A percentile compares a stretch with the other conserved stretches of the same genome.
These are phyloP conservation scores for Aspergillus indologenus DNA, from an alignment of 495 filamentous ascomycete species.

Conservation along the genomic window DNA sequence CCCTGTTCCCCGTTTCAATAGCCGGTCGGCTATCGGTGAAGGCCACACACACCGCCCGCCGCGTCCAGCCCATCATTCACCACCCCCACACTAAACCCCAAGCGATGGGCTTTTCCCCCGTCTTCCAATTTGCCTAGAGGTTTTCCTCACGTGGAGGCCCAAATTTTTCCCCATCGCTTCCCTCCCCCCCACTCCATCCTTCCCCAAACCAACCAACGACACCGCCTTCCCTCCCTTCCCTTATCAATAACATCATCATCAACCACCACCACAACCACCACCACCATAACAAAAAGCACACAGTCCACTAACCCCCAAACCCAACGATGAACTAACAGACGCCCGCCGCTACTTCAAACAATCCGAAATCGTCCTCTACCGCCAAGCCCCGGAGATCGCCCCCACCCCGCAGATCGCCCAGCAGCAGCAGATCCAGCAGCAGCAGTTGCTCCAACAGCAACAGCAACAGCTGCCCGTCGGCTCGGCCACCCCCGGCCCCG, in stretches of 20 bases:
- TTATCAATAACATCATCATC: too few species aligned
- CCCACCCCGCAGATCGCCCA: conserved; percentile 44
- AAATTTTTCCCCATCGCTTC: conserved; percentile 22
- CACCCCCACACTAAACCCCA: conserved; percentile 39
- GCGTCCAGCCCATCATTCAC: conserved; percentile 20
- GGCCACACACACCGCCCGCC: too few species aligned
- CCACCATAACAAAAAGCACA: too few species aligned
- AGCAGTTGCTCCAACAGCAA: conserved; percentile 36
- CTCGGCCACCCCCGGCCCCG: conserved; percentile 40
- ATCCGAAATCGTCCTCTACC: conserved; percentile 95
- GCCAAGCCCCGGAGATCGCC: conserved; percentile 76
- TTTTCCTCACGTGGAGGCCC: conserved; percentile 27
- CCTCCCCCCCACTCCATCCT: conserved; percentile 5
- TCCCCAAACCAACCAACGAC: conserved; percentile 6
- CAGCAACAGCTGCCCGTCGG: conserved; percentile 41
- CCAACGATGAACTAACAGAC: conserved; percentile 49
- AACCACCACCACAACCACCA: too few species aligned
- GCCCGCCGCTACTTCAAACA: conserved; percentile 98
- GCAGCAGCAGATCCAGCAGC: conserved; percentile 46
- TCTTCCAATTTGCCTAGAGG: neutral
- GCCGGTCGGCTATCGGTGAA: conserved; percentile 38
- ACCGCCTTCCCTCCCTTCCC: conserved; percentile 1
- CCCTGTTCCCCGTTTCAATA: conserved; percentile 31
- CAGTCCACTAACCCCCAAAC: conserved; percentile 10
- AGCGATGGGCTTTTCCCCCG: neutral